Base-by-base conservation (phyloP, 306 rosid species). In the Myrica gale region DNA sequence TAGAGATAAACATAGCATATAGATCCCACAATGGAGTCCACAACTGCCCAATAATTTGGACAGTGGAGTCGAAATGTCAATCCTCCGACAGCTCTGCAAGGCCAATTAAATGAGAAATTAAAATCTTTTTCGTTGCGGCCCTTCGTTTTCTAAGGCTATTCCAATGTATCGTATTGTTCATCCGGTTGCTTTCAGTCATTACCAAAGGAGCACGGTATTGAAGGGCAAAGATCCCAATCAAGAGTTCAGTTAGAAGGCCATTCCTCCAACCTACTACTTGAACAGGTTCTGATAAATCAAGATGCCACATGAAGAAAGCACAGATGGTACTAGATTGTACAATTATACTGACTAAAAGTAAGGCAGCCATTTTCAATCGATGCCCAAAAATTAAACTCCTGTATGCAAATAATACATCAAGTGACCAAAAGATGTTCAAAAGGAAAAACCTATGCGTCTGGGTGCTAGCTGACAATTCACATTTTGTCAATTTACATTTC, bases 351-450 rank as follows among this genome's bases (percentile, higher is more conserved):
- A 82, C 68, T 19, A 74, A 21, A 76, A 84, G 9, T 21, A 55
- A 66, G 0, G 65, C 83, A 83, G 78, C 71, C 74, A 73, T 68
- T 74, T 51, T 85, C 75, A 61, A 74, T 82, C 74, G 65, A 74
- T 77, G 76, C 81, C 78, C 82, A 83, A 82, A 84, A 86, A 81
- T 52, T 77, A 75, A 88, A 87, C 68, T 73, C 84, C 74, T 72
- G 72, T 52, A 77, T 79, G 68, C 79, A 81, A 85, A 82, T 70
- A 68, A 86, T 70, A 63, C 86, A 78, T 57, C 11, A 56, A 60
- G 68, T 75, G 68, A 81, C 74, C 70, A 72, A 82, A 45, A 62
- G 71, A 76, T 76, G 78, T 71, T 75, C 39, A 74, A 84, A 32
- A 85, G 87, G 82, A 71, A 75, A 54, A 75, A 78, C 74, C 70